These are phyloP conservation scores for Colletotrichum cuscutae DNA, from an alignment of 2,329 filamentous ascomycete species.

Conservation along the genomic window DNA sequence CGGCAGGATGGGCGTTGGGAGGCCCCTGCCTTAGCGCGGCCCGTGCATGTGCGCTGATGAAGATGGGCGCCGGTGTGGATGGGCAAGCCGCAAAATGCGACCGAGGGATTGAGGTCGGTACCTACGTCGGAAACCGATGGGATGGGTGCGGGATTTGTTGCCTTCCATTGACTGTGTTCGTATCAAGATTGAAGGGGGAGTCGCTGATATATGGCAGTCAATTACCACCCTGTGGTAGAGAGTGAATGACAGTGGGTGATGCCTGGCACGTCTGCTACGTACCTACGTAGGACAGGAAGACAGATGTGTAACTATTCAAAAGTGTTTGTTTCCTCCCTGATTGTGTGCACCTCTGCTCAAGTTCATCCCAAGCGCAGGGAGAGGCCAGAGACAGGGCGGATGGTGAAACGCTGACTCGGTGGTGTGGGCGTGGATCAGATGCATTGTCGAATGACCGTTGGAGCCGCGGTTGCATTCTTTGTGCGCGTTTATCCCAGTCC, in stretches of 20 bases:
- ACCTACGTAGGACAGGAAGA: neutral
- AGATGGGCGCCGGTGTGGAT: conserved; percentile 35
- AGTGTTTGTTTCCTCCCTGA: conserved; percentile 22
- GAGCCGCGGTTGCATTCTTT: conserved; percentile 8
- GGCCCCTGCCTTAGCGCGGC: conserved; percentile 20
- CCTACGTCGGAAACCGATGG: neutral
- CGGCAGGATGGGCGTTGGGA: neutral
- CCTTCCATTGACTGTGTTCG: too few species aligned
- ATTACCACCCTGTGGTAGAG: too few species aligned
- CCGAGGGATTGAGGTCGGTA: neutral
- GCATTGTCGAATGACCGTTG: conserved; percentile 27
- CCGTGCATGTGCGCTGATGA: conserved; percentile 28
- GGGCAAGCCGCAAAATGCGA: neutral
- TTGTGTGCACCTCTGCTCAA: neutral
- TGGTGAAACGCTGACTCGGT: conserved; percentile 31
- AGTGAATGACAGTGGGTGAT: too few species aligned
- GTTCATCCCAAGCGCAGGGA: conserved; percentile 1
- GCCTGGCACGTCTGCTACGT: too few species aligned
- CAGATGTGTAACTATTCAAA: conserved; percentile 10
- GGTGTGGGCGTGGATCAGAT: conserved; percentile 14
- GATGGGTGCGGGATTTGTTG: conserved; percentile 15
- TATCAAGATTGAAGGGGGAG: neutral
- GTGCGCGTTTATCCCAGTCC: neutral
- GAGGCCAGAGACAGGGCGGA: conserved; percentile 2
- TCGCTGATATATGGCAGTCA: too few species aligned